Evolutionary conservation across 768 basidiomycete genomes (phyloP).

Genomic region (Boletus pseudopeckii): DNA sequence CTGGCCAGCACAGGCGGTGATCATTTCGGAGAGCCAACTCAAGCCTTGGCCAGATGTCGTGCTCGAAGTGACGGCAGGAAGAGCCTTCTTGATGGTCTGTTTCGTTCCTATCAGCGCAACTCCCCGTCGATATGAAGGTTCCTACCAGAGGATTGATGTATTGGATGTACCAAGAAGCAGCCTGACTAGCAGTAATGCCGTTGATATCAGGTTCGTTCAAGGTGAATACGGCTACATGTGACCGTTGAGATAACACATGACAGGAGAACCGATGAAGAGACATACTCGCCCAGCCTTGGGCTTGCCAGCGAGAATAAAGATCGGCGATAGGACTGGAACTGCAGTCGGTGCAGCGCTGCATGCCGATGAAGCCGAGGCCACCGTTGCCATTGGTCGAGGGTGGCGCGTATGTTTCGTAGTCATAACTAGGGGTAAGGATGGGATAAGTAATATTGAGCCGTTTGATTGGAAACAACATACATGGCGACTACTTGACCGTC

Average conservation of each 20-base stretch:
- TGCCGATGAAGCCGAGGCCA: constrained; percentile 38
- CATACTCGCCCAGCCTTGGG: constrained; percentile 33
- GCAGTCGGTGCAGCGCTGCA: constrained; percentile 39
- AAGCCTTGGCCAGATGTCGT: constrained; percentile 31
- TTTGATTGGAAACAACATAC: constrained; percentile 13
- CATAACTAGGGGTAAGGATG: constrained; percentile 27
- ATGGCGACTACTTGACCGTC: constrained; percentile 34
- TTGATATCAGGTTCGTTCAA: constrained; percentile 38
- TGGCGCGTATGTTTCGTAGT: constrained; percentile 36
- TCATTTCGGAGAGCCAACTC: constrained; percentile 35
- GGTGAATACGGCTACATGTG: constrained; percentile 29
- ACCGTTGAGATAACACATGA: neutral
- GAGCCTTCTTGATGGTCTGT: constrained; percentile 37
- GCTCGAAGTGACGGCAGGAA: constrained; percentile 38
- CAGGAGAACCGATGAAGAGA: neutral
- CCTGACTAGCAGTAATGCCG: constrained; percentile 25
- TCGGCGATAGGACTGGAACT: constrained; percentile 33
- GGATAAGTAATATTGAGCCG: neutral
- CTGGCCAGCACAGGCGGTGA: constrained; percentile 33
- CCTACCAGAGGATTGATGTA: constrained; percentile 37
- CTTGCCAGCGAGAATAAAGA: constrained; percentile 31
- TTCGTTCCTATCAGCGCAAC: neutral
- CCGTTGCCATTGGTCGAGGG: constrained; percentile 35
- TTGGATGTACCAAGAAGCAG: constrained; percentile 37
- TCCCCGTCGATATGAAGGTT: neutral